These are phyloP conservation scores for Globisporangium paddicum DNA, from an alignment of 352 stramenopile genomes.

Conservation along the genomic window DNA sequence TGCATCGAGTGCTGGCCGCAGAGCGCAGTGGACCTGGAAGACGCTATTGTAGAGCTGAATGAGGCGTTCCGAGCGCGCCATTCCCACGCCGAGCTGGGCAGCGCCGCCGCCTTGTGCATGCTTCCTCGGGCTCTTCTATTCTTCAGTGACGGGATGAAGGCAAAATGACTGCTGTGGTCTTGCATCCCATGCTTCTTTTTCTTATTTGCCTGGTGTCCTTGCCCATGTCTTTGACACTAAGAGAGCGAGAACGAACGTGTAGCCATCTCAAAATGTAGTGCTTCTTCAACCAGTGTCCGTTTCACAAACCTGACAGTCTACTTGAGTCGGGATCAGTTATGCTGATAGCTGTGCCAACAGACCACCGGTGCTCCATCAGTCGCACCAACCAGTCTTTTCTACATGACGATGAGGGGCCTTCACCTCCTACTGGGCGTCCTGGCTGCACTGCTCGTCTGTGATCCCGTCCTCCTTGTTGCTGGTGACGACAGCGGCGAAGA, in stretches of 20 bases:
- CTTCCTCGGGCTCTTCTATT: neutral
- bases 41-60: neutral
- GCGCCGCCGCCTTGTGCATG: constrained; percentile 19
- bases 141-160: neutral
- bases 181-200: neutral
- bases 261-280: neutral
- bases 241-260: neutral
- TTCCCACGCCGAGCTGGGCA: constrained; percentile 17
- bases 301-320: neutral
- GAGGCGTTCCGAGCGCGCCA: constrained; percentile 1
- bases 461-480: neutral
- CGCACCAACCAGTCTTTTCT: too few species aligned
- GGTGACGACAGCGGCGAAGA: constrained; percentile 34
- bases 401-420: too few species aligned
- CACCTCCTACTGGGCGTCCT: neutral
- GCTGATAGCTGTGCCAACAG: neutral
- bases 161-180: too few species aligned
- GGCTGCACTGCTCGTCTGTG: neutral
- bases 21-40: neutral
- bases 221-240: neutral
- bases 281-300: neutral
- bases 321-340: neutral
- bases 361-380: too few species aligned
- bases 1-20: constrained; percentile 4
- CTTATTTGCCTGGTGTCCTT: constrained; percentile 1